Percentiles rank a stretch among this genome's conserved stretches.
Conservation (phyloP, 2,329 filamentous ascomycete genomes). For the Aspergillus puulaauensis region DNA sequence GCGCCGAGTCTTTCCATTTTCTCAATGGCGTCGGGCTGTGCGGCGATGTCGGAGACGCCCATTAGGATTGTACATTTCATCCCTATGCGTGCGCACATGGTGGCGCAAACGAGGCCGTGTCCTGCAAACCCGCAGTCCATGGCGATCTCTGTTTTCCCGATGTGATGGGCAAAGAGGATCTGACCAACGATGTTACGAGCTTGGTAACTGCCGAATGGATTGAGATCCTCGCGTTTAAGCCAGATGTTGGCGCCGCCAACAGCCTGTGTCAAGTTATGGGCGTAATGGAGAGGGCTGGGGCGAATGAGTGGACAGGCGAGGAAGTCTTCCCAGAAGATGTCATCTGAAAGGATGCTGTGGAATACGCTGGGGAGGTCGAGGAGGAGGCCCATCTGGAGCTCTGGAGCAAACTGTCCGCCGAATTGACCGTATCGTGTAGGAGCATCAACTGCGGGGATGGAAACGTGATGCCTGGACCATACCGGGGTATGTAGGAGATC, state of each 20-base stretch:
- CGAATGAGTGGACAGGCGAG: conserved; percentile 44
- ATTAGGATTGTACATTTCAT: conserved; percentile 98
- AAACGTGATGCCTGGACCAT: conserved; percentile 11
- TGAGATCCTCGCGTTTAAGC: conserved; percentile 94
- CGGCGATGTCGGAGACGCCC: conserved; percentile 91
- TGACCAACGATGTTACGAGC: conserved; percentile 98
- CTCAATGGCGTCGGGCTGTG: conserved; percentile 94
- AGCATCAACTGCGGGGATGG: conserved; percentile 2
- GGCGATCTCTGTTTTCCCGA: conserved; percentile 95
- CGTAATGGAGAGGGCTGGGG: conserved; percentile 82
- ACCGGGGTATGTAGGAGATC: conserved; percentile 2
- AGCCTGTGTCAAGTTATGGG: conserved; percentile 78
- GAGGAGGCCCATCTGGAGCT: conserved; percentile 28
- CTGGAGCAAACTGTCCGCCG: conserved; percentile 28
- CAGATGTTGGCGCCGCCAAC: conserved; percentile 93
- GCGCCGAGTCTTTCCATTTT: conserved; percentile 92
- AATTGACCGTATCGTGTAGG: conserved; percentile 22
- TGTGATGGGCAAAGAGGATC: conserved; percentile 76
- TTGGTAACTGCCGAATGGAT: conserved; percentile 96
- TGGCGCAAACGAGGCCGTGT: conserved; percentile 94
- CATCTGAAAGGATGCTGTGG: conserved; percentile 23
- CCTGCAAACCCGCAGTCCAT: conserved; percentile 95
- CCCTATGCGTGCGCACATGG: conserved; percentile 92
- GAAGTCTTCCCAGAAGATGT: conserved; percentile 27
- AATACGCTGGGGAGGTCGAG: conserved; percentile 26